Base-by-base conservation (phyloP, 1,284 basidiomycete species). In the Coriolopsis trogii region DNA sequence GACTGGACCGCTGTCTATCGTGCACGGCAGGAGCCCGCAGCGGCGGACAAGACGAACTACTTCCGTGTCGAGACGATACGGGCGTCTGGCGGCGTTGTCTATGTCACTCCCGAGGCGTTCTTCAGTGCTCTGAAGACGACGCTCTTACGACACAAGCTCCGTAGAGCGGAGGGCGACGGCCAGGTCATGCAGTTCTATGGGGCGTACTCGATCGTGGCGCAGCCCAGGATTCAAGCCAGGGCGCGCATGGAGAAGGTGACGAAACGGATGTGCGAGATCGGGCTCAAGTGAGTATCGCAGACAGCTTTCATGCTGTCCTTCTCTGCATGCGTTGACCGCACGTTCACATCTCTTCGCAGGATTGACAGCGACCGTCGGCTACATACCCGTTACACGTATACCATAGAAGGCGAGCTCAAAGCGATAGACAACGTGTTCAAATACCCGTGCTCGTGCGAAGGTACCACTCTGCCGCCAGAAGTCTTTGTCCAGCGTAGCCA, bases 131-230 rank as follows among this genome's bases (percentile, higher is more conserved):
- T 55, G 10, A 33, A 16, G 16, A 24, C 9, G 10, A 15, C 24
- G 10, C 7, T 49, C 3, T 3, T 2, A 13, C 28, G 18, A 29
- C 49, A 51, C 18, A 15, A 29, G 21, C 7, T 15, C 29, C 34
- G 6, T 18, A 21, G 9, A 33, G 21, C n/a, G 8, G 21, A 30
- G n/a, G 47, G 47, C 3, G n/a, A 13, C 18, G 28, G 31, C 13
- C 28, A 47, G 15, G 52, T 54, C 34, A 15, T 58, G 3, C 16
- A 31, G 30, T 58, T 58, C 41, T 28, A 25, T 29, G 56, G 46
- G 7, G 46, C 43, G 29, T 58, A 58, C 34, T 49, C 52, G 24
- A 51, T 58, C 43, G 53, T 58, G 21, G 49, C 49, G 12, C 56
- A 58, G 38, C 56, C 56, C 16, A 39, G 39, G 41, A 47, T 52